Evolutionary conservation across 352 stramenopile genomes (phyloP).

Genomic region (Thraustotheca clavata): DNA sequence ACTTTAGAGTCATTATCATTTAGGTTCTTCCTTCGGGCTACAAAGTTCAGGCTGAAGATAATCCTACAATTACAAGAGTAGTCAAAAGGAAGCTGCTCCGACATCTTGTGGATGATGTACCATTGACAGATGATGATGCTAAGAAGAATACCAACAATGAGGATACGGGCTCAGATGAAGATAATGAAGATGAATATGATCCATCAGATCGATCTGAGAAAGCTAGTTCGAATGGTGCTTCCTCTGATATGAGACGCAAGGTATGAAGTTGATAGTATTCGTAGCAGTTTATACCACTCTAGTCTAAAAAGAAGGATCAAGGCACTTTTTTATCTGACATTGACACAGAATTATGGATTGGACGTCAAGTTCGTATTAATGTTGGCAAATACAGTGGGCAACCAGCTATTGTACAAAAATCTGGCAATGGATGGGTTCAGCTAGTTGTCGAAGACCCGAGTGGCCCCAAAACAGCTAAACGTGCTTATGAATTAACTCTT

Average conservation of each 20-base stretch:
- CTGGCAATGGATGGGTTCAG: constrained; percentile 85
- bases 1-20: neutral
- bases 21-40: neutral
- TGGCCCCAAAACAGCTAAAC: constrained; percentile 73
- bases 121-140: constrained; percentile 24
- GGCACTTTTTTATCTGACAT: constrained; percentile 51
- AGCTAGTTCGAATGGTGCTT: constrained; percentile 21
- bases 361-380: constrained; percentile 78
- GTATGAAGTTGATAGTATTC: neutral
- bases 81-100: constrained; percentile 10
- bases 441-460: constrained; percentile 72
- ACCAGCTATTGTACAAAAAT: constrained; percentile 64
- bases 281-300: neutral
- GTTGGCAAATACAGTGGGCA: constrained; percentile 81
- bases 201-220: constrained; percentile 34
- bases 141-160: constrained; percentile 27
- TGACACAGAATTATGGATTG: constrained; percentile 85
- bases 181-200: constrained; percentile 26
- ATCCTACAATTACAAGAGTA: neutral
- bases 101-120: neutral
- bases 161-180: constrained; percentile 39
- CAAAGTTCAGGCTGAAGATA: neutral
- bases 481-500: constrained; percentile 78
- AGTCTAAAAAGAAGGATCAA: constrained; percentile 20
- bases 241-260: neutral